Evolutionary conservation across 1,284 basidiomycete species (phyloP), one percentile per base, ranked within the genome.

Genomic region (Ustilago loliicola): DNA sequence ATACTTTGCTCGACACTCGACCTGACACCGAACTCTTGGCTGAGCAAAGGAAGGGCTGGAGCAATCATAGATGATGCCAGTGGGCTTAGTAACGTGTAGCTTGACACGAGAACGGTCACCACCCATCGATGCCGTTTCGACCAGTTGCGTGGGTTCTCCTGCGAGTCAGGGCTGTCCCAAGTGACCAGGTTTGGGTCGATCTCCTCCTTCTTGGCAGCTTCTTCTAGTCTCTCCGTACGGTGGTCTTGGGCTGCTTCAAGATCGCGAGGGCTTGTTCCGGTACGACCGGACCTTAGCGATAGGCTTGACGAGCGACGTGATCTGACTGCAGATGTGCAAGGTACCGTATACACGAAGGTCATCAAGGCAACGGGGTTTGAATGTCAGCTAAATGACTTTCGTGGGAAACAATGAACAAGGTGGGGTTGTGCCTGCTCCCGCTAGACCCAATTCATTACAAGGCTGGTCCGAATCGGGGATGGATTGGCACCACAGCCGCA

Each of bases 71-170:
- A 80, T 6, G 80, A 82, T 5, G 81, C 70, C 30, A 81, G 64
- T 1, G 84, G 84, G 9, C 75, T 76, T 30, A 85, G 66, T 11
- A 85, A 67, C 3, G 83, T 83, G 53, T 82, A 85, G 21, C 62
- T 55, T 3, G 78, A 79, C 3, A 82, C 83, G 21, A 84, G 61
- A 0, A 50, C 53, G 36, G 90, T 91, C 0, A 91, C 90, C 1
- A 88, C 88, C 90, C 91, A 91, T 88, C 92, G 92, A 67, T 88
- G 88, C 48, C 57, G 45, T 68, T 87, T 89, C 0, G 87, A 80
- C 92, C 92, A 93, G 85, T 92, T 92, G 83, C 90, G 90, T 0
- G 92, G 92, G 83, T 93, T 92, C 21, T 85, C 84, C 2, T 89
- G 90, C 85, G 92, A 91, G 54, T 90, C 86, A 0, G 89, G 89